Evolutionary conservation across 495 filamentous ascomycete species (phyloP).

Genomic region (Penicillium ochrochloron): DNA sequence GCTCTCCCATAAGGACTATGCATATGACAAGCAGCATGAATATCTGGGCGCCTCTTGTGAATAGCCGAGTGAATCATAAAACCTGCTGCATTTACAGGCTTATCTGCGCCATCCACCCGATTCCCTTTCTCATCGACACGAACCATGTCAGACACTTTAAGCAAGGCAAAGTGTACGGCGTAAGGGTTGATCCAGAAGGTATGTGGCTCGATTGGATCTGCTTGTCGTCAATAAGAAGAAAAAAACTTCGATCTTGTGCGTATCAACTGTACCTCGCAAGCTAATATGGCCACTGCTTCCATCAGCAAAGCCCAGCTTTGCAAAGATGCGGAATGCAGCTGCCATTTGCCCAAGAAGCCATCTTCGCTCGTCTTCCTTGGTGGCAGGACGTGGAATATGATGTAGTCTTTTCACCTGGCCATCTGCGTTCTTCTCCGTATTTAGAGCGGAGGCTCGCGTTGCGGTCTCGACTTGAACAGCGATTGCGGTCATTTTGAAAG

Average conservation of each 20-base stretch:
- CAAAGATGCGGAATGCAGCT: slow-evolving; percentile 59
- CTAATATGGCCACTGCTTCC: slow-evolving; percentile 63
- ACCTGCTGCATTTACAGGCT: slow-evolving; percentile 57
- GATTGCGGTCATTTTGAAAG: not conserved
- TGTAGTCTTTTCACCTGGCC: slow-evolving; percentile 4
- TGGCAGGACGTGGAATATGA: not conserved
- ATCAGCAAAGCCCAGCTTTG: slow-evolving; percentile 60
- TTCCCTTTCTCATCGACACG: slow-evolving; percentile 42
- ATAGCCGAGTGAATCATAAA: slow-evolving; percentile 60
- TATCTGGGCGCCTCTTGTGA: slow-evolving; percentile 40
- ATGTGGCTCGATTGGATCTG: slow-evolving; percentile 16
- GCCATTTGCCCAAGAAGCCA: slow-evolving; percentile 61
- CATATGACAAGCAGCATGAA: slow-evolving; percentile 43
- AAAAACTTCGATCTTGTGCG: not conserved
- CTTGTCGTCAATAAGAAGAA: not conserved
- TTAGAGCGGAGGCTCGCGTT: not conserved
- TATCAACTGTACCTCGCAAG: slow-evolving; percentile 12
- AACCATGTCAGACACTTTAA: slow-evolving; percentile 45
- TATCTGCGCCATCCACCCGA: slow-evolving; percentile 45
- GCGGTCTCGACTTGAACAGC: not conserved
- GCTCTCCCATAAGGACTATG: slow-evolving; percentile 41
- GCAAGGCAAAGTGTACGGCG: slow-evolving; percentile 41
- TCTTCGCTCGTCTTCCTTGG: slow-evolving; percentile 5
- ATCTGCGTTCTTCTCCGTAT: not conserved
- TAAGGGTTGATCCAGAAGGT: slow-evolving; percentile 56